phyloP scores from a whole-genome alignment of 768 basidiomycete species.

The Nidula microcarpa region DNA sequence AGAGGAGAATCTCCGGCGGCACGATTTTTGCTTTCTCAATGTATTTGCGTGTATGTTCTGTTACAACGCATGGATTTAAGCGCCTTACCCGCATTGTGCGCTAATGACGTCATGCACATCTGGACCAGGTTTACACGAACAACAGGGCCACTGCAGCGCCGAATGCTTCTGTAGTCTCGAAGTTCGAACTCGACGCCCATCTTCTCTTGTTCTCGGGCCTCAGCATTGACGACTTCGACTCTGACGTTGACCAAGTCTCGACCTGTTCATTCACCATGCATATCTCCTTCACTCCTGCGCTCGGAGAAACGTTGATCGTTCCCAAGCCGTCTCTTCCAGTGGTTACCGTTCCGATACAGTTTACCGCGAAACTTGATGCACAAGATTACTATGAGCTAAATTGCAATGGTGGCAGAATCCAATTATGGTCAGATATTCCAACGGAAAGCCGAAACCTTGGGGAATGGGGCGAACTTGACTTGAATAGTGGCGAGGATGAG shows the following conservation, averaged over 20 bases:
- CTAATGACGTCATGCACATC: too few relatives aligned
- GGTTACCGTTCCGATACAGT: conserved; percentile 21
- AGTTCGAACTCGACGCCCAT: too few relatives aligned
- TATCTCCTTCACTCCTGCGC: conserved; percentile 34
- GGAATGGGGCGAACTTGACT: conserved; percentile 32
- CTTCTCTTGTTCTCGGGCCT: too few relatives aligned
- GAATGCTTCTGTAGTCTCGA: too few relatives aligned
- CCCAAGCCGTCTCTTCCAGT: conserved; percentile 12
- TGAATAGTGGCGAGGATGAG: conserved; percentile 8
- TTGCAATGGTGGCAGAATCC: conserved; percentile 26
- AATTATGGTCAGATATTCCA: conserved; percentile 41
- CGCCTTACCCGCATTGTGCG: too few relatives aligned
- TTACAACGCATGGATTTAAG: too few relatives aligned
- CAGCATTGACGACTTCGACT: neutral
- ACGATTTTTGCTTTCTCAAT: too few relatives aligned
- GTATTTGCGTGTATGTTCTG: too few relatives aligned
- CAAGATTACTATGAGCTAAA: conserved; percentile 26
- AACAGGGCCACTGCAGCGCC: too few relatives aligned
- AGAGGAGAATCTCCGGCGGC: neutral
- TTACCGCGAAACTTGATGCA: conserved; percentile 27
- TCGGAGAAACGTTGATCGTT: conserved; percentile 27
- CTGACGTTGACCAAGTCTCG: neutral
- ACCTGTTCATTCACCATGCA: conserved; percentile 19
- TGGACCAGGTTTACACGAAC: too few relatives aligned
- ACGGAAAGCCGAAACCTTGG: conserved; percentile 10